Conservation (phyloP, 106 monocot species). For the Acorus calamus region DNA sequence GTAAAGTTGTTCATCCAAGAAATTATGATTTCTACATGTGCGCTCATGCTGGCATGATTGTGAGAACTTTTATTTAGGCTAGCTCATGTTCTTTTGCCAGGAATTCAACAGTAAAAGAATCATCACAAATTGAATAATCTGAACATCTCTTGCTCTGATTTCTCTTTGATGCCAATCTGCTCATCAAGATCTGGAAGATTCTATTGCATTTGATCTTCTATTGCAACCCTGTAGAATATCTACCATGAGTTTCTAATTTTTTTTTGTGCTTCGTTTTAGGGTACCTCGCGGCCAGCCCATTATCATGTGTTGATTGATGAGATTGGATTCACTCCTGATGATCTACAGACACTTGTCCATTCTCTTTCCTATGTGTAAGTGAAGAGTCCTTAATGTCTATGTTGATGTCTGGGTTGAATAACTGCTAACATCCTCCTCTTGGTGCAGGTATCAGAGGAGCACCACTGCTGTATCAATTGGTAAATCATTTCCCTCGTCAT, state of each 20-base stretch:
- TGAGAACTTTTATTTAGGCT: constrained; percentile 17
- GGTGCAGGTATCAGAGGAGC: too few species aligned
- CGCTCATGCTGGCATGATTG: constrained; percentile 67
- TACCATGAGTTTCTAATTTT: neutral
- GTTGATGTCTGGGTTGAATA: too few species aligned
- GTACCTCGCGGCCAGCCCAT: constrained; percentile 65
- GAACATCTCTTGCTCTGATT: neutral
- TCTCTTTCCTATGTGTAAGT: constrained; percentile 84
- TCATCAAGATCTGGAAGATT: too few species aligned
- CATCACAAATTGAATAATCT: too few species aligned
- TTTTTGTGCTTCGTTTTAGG: constrained; percentile 18
- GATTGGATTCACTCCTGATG: constrained; percentile 57
- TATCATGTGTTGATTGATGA: constrained; percentile 81
- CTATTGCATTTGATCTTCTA: too few species aligned
- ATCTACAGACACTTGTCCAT: constrained; percentile 60
- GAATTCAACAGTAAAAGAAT: too few species aligned
- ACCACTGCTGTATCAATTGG: too few species aligned
- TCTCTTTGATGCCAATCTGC: neutral
- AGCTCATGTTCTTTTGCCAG: too few species aligned
- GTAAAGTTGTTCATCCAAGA: constrained; percentile 58
- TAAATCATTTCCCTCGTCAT: too few species aligned
- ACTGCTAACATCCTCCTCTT: too few species aligned
- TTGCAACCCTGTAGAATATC: neutral
- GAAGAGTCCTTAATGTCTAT: too few species aligned
- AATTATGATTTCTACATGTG: constrained; percentile 83